These are phyloP conservation scores for Lunasporangiospora selenospora DNA, from an alignment of 192 early-diverging fungal genomes.

Conservation along the genomic window DNA sequence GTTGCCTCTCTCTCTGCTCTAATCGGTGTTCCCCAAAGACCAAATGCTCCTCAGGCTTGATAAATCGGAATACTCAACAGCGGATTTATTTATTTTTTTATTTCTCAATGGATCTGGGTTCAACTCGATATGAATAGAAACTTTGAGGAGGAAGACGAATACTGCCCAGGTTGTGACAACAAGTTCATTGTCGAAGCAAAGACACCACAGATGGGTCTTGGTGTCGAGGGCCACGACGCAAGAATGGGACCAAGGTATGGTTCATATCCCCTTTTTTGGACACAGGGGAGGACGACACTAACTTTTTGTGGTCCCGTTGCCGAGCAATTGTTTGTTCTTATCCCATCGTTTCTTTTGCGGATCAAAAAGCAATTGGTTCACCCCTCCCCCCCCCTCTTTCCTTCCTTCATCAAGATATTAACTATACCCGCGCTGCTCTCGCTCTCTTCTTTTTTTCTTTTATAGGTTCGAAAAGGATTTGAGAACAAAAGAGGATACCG, in stretches of 20 bases:
- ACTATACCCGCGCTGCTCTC: no score
- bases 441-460: not conserved
- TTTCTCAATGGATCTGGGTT: not conserved
- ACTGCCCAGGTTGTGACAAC: constrained; percentile 98
- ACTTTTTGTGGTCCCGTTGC: no score
- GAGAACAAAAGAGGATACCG: constrained; percentile 35
- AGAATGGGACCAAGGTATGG: constrained; percentile 75
- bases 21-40: constrained; percentile 20
- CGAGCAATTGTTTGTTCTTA: no score
- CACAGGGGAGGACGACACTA: no score
- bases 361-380: no score
- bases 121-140: constrained; percentile 54
- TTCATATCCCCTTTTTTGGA: no score
- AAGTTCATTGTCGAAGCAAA: constrained; percentile 95
- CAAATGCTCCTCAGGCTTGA: not conserved
- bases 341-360: no score
- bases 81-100: not conserved
- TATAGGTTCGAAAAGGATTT: constrained; percentile 49
- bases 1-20: not conserved
- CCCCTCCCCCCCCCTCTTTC: no score
- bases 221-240: constrained; percentile 94
- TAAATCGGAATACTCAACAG: no score
- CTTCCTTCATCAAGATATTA: no score
- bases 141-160: constrained; percentile 96
- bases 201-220: constrained; percentile 82